phyloP scores from a whole-genome alignment of 345 rosid species.

The Syzygium aromaticum region DNA sequence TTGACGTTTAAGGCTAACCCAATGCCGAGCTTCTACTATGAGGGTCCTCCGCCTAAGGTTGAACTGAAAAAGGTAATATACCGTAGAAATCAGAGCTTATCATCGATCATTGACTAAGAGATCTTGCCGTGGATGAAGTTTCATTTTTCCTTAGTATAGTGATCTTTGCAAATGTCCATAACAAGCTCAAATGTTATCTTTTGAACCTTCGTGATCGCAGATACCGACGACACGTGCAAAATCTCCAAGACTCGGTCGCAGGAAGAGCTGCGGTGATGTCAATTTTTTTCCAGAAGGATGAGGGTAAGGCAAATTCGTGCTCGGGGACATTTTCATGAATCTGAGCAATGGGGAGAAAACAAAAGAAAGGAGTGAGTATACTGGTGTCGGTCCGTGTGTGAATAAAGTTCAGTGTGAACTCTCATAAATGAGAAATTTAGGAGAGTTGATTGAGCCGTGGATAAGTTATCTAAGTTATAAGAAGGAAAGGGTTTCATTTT shows the following conservation, averaged over 20 bases:
- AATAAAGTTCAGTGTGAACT: neutral
- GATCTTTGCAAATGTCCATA: neutral
- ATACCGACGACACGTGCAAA: constrained; percentile 81
- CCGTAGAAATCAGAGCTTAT: neutral
- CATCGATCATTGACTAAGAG: neutral
- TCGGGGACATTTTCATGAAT: neutral
- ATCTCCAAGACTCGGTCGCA: constrained; percentile 68
- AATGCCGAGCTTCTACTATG: constrained; percentile 81
- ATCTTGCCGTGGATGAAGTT: neutral
- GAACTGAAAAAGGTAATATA: constrained; percentile 66
- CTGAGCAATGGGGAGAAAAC: neutral
- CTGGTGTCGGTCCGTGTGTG: neutral
- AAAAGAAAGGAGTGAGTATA: neutral
- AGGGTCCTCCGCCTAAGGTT: constrained; percentile 79
- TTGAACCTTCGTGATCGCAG: constrained; percentile 17
- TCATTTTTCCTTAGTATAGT: neutral
- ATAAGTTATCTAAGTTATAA: neutral
- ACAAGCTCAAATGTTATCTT: neutral
- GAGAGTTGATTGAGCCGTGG: neutral
- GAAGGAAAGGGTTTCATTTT: neutral
- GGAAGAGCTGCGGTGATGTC: constrained; percentile 16
- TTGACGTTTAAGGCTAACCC: constrained; percentile 77
- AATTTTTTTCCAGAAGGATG: neutral
- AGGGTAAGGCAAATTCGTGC: neutral
- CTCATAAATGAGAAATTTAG: neutral